Evolutionary conservation across 2,329 filamentous ascomycete species (phyloP).

Genomic region (Aspergillus versicolor): DNA sequence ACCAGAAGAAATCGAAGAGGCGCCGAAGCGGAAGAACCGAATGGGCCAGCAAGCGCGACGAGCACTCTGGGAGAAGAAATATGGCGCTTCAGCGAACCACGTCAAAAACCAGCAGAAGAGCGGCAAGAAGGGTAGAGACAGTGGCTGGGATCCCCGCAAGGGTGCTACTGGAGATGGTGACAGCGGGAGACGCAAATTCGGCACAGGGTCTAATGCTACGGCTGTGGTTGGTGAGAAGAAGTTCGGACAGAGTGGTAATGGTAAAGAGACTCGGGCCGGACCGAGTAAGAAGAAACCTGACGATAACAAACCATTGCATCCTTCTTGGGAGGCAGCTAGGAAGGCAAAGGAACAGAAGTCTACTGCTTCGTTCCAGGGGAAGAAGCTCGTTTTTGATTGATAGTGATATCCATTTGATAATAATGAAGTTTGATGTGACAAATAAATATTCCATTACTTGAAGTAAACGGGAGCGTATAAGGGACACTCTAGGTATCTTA

Average conservation of each 20-base stretch:
- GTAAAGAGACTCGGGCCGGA: constrained; percentile 22
- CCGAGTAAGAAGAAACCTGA: constrained; percentile 33
- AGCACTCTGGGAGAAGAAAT: constrained; percentile 63
- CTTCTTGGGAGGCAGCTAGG: constrained; percentile 64
- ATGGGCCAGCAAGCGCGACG: constrained; percentile 63
- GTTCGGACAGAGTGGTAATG: background rate
- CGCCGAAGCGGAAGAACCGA: constrained; percentile 56
- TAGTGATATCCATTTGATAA: constrained; percentile 3
- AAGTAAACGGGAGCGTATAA: background rate
- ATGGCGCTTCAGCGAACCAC: constrained; percentile 58
- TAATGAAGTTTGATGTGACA: background rate
- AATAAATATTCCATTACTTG: background rate
- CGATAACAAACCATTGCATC: constrained; percentile 58
- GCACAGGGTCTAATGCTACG: constrained; percentile 6
- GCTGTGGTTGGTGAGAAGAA: background rate
- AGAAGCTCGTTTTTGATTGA: constrained; percentile 63
- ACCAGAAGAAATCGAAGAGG: constrained; percentile 48
- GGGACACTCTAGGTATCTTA: constrained; percentile 2
- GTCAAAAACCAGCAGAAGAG: constrained; percentile 43
- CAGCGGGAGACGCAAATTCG: constrained; percentile 22
- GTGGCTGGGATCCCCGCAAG: constrained; percentile 59
- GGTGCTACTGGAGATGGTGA: constrained; percentile 49
- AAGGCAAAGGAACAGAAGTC: constrained; percentile 54
- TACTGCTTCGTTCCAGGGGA: constrained; percentile 55
- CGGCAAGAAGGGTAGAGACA: constrained; percentile 42